These are phyloP conservation scores for Prunus kanzakura DNA, from an alignment of 306 rosid genomes.

Conservation along the genomic window DNA sequence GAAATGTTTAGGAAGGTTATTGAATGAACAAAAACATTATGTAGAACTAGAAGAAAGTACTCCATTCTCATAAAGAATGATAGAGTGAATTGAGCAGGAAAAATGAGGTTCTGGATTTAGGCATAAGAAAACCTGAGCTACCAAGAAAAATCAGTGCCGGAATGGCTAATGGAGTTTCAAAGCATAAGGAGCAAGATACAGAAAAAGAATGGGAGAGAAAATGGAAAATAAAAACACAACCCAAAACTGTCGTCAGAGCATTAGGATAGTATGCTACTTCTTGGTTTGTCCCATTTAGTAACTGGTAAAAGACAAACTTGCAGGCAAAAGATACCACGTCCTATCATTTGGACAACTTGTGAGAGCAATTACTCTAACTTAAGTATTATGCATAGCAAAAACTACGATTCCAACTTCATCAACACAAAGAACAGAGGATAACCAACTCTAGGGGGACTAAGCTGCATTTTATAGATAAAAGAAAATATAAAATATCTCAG, in stretches of 20 bases:
- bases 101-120: background rate
- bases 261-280: background rate
- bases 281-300: background rate
- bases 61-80: background rate
- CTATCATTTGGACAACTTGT: background rate
- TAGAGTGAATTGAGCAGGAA: background rate
- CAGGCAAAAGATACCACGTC: background rate
- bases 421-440: background rate
- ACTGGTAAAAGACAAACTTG: background rate
- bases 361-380: background rate
- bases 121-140: background rate
- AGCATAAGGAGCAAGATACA: background rate
- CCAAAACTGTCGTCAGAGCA: background rate
- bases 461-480: no score
- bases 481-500: background rate
- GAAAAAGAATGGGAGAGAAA: no score
- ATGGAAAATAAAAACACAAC: no score
- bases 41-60: background rate
- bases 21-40: background rate
- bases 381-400: background rate
- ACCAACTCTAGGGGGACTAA: background rate
- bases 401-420: background rate
- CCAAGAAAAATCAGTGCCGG: background rate
- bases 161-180: background rate
- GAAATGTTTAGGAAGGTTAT: constrained; percentile 11